phyloP scores from a whole-genome alignment of 768 basidiomycete genomes.

The Serendipita indica region DNA sequence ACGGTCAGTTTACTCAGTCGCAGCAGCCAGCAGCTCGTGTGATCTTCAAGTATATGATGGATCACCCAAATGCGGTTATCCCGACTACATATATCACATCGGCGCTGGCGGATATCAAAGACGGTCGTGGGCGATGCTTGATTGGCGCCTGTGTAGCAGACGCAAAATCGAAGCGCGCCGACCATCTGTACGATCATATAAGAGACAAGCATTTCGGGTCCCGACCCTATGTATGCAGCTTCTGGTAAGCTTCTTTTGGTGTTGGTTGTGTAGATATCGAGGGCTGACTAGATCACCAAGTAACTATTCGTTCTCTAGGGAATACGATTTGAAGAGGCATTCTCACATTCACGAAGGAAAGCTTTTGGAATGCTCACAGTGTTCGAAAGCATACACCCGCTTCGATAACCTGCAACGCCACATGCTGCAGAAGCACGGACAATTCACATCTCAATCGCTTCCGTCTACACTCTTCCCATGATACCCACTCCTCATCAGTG shows the following conservation, averaged over 20 bases:
- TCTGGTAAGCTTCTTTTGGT: background rate
- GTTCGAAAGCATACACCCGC: no score
- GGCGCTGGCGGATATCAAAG: background rate
- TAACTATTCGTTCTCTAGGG: no score
- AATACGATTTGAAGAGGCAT: no score
- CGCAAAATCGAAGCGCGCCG: background rate
- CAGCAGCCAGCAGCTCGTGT: background rate
- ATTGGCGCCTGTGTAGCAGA: background rate
- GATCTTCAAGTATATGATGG: background rate
- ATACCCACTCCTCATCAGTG: no score
- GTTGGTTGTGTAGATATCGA: no score
- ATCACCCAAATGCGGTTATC: background rate
- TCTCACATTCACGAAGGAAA: no score
- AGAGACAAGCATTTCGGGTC: background rate
- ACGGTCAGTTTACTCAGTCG: background rate
- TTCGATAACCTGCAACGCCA: no score
- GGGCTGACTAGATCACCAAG: no score
- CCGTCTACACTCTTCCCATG: no score
- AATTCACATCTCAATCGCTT: no score
- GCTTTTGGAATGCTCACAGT: no score
- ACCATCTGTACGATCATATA: constrained; percentile 1
- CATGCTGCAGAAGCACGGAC: no score
- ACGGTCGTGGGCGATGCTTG: background rate
- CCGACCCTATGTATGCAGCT: background rate
- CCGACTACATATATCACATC: background rate